Evolutionary conservation across 2,329 filamentous ascomycete species (phyloP), one percentile per base, ranked within the genome.

Genomic region (Cladosporium phlei): DNA sequence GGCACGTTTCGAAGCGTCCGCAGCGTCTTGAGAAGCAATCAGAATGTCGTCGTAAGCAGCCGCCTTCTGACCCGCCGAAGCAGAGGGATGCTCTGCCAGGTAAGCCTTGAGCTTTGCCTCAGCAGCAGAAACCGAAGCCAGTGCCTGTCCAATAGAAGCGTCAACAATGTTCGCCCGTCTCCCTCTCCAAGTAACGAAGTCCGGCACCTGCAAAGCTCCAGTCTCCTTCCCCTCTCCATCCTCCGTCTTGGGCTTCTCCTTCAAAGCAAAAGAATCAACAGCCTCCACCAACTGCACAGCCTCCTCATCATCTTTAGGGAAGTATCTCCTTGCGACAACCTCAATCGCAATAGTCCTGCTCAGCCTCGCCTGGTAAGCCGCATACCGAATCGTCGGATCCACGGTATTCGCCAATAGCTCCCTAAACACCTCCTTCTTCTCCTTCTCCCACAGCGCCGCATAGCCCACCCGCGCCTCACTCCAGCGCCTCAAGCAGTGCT

Each of bases 381-480:
- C 90, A 66, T 94, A 97, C 53, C 91, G 84, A 59, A 98, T 87
- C 52, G 89, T 95, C 2, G 90, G 90, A 63, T 98, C 93, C 52
- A 95, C 83, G 4, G 86, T 94, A 58, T 86, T 83, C 38, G 85
- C 81, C 48, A 98, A 72, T 19, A 96, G 76, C 51, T 97, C 91
- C 62, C 86, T 89, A 74, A 88, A 93, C 27, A 86, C 73, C 49
- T 95, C 91, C 51, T 81, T 83, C 62, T 82, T 84, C 52, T 70
- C 79, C 52, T 78, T 73, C 21, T 77, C 75, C 14, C 82, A 75
- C 33, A 98, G 73, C 1, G 86, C 82, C 50, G 78, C 83, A 71
- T 97, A 98, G 58, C 95, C 84, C 47, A 95, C 76, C 51, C 87
- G 79, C 16, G 88, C 81, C 20, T 84, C 76, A 0, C 91, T 80